A percentile compares a stretch with the other conserved stretches of the same genome.
Evolutionary conservation across 257 asterid genomes (phyloP).

Genomic region (Fraxinus excelsior): DNA sequence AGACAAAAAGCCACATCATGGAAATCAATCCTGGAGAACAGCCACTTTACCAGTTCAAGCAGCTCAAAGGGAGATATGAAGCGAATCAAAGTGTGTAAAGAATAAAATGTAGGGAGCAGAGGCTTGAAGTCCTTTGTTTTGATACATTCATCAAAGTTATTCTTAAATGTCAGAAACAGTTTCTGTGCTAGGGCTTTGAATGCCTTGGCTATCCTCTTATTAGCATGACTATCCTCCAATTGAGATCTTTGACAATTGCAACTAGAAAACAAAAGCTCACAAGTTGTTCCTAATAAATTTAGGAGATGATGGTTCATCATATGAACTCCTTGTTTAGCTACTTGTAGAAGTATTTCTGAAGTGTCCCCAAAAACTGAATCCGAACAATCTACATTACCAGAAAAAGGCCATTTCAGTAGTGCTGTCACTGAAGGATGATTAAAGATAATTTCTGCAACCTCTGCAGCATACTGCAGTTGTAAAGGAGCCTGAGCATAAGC

Average conservation of each 20-base stretch:
- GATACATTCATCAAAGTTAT: slow-evolving; percentile 56
- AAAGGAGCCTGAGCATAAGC: slow-evolving; percentile 34
- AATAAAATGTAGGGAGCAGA: slow-evolving; percentile 49
- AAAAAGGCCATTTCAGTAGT: slow-evolving; percentile 57
- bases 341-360: slow-evolving; percentile 49
- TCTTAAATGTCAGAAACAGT: slow-evolving; percentile 55
- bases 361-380: slow-evolving; percentile 50
- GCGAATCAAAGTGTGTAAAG: slow-evolving; percentile 43
- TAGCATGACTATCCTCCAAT: slow-evolving; percentile 36
- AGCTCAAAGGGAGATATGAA: slow-evolving; percentile 55
- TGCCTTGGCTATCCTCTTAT: slow-evolving; percentile 41
- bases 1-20: slow-evolving; percentile 29
- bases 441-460: slow-evolving; percentile 64
- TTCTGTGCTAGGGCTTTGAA: slow-evolving; percentile 52
- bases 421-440: slow-evolving; percentile 63
- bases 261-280: slow-evolving; percentile 48
- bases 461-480: slow-evolving; percentile 39
- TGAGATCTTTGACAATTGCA: slow-evolving; percentile 34
- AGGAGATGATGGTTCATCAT: slow-evolving; percentile 65
- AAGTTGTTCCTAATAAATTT: slow-evolving; percentile 52
- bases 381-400: slow-evolving; percentile 37
- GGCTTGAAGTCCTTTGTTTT: slow-evolving; percentile 48
- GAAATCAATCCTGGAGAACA: slow-evolving; percentile 57
- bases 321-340: slow-evolving; percentile 45
- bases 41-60: slow-evolving; percentile 67